A percentile compares a stretch with the other conserved stretches of the same genome.
Conservation (phyloP, 23 red algal species). For the Gracilariopsis chorda region DNA sequence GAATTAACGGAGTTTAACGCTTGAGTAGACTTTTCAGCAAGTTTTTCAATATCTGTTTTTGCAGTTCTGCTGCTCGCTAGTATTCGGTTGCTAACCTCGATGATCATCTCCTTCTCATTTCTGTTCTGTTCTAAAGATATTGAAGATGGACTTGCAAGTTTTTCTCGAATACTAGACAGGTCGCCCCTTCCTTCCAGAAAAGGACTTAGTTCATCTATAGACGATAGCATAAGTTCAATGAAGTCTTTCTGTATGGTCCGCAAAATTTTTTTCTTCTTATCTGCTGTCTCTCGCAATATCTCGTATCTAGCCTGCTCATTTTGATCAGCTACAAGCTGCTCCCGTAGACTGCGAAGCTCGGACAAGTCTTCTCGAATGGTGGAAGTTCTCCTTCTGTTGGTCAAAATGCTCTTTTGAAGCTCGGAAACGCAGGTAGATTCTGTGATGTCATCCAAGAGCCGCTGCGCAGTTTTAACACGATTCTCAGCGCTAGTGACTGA, state of each 20-base stretch:
- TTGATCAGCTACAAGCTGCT: slow-evolving; percentile 22
- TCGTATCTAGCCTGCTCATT: slow-evolving; percentile 28
- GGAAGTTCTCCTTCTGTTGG: not conserved
- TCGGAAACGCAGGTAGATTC: not conserved
- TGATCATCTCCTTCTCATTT: not conserved
- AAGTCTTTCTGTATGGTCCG: not conserved
- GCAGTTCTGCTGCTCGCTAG: not conserved
- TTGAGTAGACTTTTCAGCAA: not conserved
- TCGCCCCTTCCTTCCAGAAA: not conserved
- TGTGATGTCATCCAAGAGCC: slow-evolving; percentile 3
- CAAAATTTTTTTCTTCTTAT: slow-evolving; percentile 1
- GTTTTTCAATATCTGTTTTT: not conserved
- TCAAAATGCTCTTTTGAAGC: not conserved
- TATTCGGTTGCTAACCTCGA: slow-evolving; percentile 1
- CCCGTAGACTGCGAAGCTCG: not conserved
- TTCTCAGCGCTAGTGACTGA: slow-evolving; percentile 34
- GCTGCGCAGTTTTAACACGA: slow-evolving; percentile 6
- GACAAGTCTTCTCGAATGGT: slow-evolving; percentile 6
- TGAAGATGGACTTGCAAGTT: not conserved
- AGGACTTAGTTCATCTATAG: not conserved
- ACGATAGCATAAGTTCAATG: not conserved
- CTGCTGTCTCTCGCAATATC: not conserved
- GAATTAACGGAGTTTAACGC: slow-evolving; percentile 10
- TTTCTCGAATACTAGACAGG: not conserved
- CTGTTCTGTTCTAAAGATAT: not conserved